Percentiles rank a stretch among this genome's conserved stretches.
These are phyloP conservation scores for Yarrowia yakushimensis DNA, from an alignment of 805 yeast genomes.

Conservation along the genomic window DNA sequence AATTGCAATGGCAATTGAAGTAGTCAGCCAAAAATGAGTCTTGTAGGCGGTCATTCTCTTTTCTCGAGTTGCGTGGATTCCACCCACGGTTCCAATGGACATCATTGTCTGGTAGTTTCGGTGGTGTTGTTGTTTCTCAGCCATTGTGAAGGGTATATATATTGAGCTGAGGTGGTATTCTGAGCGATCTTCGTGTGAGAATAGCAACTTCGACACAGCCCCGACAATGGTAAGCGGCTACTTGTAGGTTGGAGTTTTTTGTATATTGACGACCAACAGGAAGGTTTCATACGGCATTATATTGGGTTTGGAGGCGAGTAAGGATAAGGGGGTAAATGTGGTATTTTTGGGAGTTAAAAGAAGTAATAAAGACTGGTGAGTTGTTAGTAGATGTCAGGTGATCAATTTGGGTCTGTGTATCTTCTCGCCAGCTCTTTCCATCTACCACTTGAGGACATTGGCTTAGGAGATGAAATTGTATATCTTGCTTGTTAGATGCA, in stretches of 20 bases:
- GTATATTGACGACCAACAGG: background rate
- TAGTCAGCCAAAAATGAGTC: background rate
- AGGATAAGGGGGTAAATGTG: too few species aligned
- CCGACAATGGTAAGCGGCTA: background rate
- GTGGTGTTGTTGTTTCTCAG: background rate
- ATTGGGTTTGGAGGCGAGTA: too few species aligned
- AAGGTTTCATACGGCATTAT: constrained; percentile 5
- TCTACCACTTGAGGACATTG: too few species aligned
- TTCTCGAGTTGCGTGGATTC: background rate
- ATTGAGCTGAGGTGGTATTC: background rate
- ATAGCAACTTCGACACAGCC: background rate
- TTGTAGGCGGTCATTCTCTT: background rate
- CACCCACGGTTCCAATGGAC: background rate
- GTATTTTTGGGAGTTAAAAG: too few species aligned
- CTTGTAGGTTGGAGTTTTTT: too few species aligned
- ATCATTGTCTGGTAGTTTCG: background rate
- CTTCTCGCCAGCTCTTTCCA: too few species aligned
- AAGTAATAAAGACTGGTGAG: too few species aligned
- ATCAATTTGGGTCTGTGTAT: too few species aligned
- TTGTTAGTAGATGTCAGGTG: too few species aligned
- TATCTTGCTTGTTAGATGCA: too few species aligned
- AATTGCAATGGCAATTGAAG: background rate
- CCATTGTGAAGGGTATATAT: background rate
- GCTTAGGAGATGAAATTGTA: too few species aligned
- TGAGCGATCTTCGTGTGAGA: background rate